Conservation (phyloP, 2,329 filamentous ascomycete genomes). For the Chalara sp. region DNA sequence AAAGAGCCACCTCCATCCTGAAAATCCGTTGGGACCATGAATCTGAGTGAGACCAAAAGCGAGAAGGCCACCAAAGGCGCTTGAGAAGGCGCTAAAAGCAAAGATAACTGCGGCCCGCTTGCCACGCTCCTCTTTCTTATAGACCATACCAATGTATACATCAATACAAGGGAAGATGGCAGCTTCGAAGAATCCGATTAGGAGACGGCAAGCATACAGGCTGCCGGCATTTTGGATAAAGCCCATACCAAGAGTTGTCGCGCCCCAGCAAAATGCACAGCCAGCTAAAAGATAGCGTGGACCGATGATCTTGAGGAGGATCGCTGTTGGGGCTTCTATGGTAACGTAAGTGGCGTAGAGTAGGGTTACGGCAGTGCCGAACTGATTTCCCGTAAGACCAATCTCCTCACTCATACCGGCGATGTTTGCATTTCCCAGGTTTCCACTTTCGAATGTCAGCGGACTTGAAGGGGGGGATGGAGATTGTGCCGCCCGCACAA, state of each 20-base stretch:
- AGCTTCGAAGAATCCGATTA: constrained; percentile 41
- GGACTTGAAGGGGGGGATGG: too few relatives aligned
- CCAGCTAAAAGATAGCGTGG: constrained; percentile 34
- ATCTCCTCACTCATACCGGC: constrained; percentile 17
- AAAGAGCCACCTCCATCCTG: constrained; percentile 38
- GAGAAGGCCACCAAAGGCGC: constrained; percentile 23
- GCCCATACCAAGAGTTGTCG: constrained; percentile 40
- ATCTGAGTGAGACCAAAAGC: constrained; percentile 35
- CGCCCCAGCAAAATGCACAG: constrained; percentile 31
- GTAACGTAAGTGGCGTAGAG: constrained; percentile 45
- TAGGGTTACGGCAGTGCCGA: constrained; percentile 32
- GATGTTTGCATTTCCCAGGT: constrained; percentile 25
- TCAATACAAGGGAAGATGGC: constrained; percentile 43
- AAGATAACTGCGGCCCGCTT: constrained; percentile 26
- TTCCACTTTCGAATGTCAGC: neutral
- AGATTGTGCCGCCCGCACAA: too few relatives aligned
- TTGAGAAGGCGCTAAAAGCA: constrained; percentile 17
- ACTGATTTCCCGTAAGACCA: constrained; percentile 9
- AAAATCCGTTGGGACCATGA: constrained; percentile 36
- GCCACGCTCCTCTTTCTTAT: constrained; percentile 46
- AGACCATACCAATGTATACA: constrained; percentile 46
- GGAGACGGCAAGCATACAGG: constrained; percentile 38
- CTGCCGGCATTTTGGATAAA: constrained; percentile 36
- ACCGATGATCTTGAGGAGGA: constrained; percentile 40
- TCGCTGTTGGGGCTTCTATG: constrained; percentile 40